Conservation (phyloP, 192 early-diverging fungal genomes). For the Globomyces pollinis-pini region DNA sequence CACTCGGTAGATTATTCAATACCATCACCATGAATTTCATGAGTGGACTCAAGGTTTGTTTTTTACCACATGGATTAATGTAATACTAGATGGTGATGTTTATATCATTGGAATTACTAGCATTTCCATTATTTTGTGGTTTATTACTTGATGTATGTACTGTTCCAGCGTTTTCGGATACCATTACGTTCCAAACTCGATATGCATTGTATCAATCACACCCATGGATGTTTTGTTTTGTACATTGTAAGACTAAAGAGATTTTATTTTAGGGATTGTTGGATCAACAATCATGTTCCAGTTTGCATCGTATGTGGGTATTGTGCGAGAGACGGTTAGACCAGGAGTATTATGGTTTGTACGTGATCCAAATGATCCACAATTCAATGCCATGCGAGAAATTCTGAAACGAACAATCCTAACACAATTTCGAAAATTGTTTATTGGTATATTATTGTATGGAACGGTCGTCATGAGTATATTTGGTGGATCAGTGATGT, state of each 20-base stretch:
- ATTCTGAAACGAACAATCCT: constrained; percentile 72
- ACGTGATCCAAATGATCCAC: constrained; percentile 91
- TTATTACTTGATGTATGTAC: constrained; percentile 76
- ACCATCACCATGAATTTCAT: not conserved
- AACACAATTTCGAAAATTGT: constrained; percentile 76
- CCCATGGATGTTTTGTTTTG: constrained; percentile 60
- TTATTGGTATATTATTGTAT: constrained; percentile 77
- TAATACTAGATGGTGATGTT: constrained; percentile 85
- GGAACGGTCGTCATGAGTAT: constrained; percentile 63
- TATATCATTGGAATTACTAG: constrained; percentile 74
- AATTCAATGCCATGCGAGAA: constrained; percentile 90
- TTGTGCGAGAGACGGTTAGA: constrained; percentile 74
- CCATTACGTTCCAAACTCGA: constrained; percentile 49
- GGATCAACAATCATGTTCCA: constrained; percentile 93
- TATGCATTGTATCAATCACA: constrained; percentile 47
- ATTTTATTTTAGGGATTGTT: constrained; percentile 56
- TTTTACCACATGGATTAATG: too few species aligned
- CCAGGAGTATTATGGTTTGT: constrained; percentile 98
- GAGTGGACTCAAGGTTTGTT: constrained; percentile 3
- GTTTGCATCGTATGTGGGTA: constrained; percentile 79
- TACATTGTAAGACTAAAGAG: constrained; percentile 60
- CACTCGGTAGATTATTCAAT: not conserved
- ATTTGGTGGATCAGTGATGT: constrained; percentile 52
- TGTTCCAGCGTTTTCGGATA: constrained; percentile 62
- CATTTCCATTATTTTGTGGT: constrained; percentile 86